Percentiles rank a stretch among this genome's conserved stretches.
Evolutionary conservation across 768 basidiomycete species (phyloP).

Genomic region (Amyloporia xantha): DNA sequence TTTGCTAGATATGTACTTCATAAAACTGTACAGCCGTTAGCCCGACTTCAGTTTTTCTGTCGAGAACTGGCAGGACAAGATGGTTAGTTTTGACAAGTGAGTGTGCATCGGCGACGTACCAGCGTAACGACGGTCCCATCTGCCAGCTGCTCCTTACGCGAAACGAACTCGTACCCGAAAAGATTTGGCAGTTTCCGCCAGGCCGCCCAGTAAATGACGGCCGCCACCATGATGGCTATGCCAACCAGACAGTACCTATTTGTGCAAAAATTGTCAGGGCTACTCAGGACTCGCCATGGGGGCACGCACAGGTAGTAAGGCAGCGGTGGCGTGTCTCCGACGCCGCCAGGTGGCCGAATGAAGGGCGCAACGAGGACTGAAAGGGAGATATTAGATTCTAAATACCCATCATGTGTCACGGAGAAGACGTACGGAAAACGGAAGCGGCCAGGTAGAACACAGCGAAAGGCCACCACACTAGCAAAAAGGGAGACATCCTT

Average conservation of each 20-base stretch:
- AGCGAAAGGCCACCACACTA: constrained; percentile 50
- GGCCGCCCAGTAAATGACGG: constrained; percentile 46
- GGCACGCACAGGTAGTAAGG: constrained; percentile 45
- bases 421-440: constrained; percentile 38
- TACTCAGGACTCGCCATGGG: no score
- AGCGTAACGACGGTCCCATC: constrained; percentile 51
- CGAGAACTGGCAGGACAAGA: constrained; percentile 12
- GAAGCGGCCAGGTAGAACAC: constrained; percentile 48
- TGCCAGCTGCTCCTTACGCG: constrained; percentile 39
- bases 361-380: constrained; percentile 49
- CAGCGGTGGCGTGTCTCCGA: constrained; percentile 54
- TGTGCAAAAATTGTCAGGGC: neutral
- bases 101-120: constrained; percentile 23
- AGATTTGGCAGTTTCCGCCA: constrained; percentile 48
- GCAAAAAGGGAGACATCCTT: neutral
- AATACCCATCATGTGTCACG: neutral
- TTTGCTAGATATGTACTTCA: no score
- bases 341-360: constrained; percentile 43
- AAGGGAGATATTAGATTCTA: constrained; percentile 7
- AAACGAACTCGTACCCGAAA: constrained; percentile 41
- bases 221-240: constrained; percentile 39
- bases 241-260: constrained; percentile 47
- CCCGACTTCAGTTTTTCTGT: constrained; percentile 8
- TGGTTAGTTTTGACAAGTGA: neutral
- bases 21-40: no score